phyloP scores from a whole-genome alignment of 768 basidiomycete genomes.

The Suillus hirtellus region DNA sequence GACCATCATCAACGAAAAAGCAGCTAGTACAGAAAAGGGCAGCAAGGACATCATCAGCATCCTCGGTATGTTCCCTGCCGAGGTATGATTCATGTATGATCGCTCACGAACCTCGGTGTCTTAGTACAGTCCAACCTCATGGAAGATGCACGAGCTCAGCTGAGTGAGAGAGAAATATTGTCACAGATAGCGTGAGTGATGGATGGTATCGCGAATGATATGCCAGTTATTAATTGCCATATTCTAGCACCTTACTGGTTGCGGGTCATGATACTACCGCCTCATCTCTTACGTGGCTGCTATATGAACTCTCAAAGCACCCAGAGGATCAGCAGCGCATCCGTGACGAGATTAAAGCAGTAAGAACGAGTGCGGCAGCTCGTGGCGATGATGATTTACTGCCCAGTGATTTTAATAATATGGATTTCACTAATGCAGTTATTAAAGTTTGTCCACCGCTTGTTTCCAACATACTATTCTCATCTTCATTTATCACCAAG shows the following conservation, averaged over 20 bases:
- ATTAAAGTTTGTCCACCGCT: conserved; percentile 29
- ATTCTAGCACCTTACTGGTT: conserved; percentile 18
- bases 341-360: conserved; percentile 19
- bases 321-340: conserved; percentile 19
- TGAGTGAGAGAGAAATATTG: conserved; percentile 34
- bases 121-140: conserved; percentile 32
- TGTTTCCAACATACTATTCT: neutral
- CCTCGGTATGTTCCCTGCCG: conserved; percentile 21
- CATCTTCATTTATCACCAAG: conserved; percentile 9
- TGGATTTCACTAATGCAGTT: conserved; percentile 33
- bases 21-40: conserved; percentile 22
- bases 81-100: neutral
- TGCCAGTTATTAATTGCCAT: conserved; percentile 27
- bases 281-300: conserved; percentile 12
- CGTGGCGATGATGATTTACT: conserved; percentile 30
- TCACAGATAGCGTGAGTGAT: conserved; percentile 32
- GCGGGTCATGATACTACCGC: conserved; percentile 25
- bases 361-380: conserved; percentile 21
- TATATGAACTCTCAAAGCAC: conserved; percentile 19
- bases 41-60: conserved; percentile 36
- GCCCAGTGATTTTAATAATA: conserved; percentile 33
- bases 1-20: conserved; percentile 24
- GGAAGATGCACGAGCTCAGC: conserved; percentile 27
- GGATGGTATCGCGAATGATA: conserved; percentile 16
- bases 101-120: neutral